A percentile compares a stretch with the other conserved stretches of the same genome.
Conservation (phyloP, 1,284 basidiomycete species). For the Neonothopanus nambi region DNA sequence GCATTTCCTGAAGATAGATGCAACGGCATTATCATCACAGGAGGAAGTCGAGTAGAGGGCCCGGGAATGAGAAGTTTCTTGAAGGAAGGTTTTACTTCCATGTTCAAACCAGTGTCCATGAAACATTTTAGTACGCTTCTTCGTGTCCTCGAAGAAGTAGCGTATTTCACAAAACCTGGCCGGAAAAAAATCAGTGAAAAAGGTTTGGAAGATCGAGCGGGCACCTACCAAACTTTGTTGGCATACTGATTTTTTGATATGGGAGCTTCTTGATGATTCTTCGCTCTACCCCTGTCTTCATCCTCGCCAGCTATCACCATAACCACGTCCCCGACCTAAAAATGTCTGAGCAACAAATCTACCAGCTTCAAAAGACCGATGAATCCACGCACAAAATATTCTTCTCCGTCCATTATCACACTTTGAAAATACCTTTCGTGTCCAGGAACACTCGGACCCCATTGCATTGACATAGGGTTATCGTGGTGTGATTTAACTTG, state of each 20-base stretch:
- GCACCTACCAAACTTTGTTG: constrained; percentile 53
- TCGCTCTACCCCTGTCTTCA: constrained; percentile 28
- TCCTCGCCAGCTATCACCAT: constrained; percentile 58
- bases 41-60: constrained; percentile 51
- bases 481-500: constrained; percentile 39
- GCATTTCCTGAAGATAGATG: constrained; percentile 56
- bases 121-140: constrained; percentile 40
- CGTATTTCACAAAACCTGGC: constrained; percentile 64
- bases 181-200: not conserved
- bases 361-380: not conserved
- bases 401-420: constrained; percentile 53
- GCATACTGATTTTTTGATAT: constrained; percentile 11
- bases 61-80: constrained; percentile 62
- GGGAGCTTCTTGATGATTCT: not conserved
- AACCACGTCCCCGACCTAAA: constrained; percentile 58
- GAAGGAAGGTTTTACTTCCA: constrained; percentile 62
- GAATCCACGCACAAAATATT: constrained; percentile 49
- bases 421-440: constrained; percentile 39
- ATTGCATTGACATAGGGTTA: constrained; percentile 47
- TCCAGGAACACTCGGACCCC: constrained; percentile 37
- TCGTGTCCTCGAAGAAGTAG: constrained; percentile 51
- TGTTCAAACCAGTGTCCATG: constrained; percentile 70
- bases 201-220: not conserved
- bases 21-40: constrained; percentile 52
- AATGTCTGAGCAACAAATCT: not conserved